phyloP scores from a whole-genome alignment of 768 basidiomycete species.

The Russula vinacea region DNA sequence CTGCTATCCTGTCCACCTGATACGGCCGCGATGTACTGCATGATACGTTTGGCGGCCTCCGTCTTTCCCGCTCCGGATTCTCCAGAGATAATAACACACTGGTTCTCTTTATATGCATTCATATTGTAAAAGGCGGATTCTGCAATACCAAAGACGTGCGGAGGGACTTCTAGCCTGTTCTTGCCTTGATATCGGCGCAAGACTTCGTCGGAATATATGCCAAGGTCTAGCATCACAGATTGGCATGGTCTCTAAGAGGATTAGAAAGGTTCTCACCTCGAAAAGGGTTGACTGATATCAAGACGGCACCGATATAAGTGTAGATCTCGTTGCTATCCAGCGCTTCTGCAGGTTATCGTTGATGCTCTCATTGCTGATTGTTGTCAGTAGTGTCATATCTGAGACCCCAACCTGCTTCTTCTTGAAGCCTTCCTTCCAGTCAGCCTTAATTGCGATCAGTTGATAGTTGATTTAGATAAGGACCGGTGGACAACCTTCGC shows the following conservation, averaged over 20 bases:
- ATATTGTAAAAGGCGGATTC: constrained; percentile 98
- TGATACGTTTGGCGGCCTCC: constrained; percentile 97
- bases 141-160: constrained; percentile 96
- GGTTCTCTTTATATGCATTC: constrained; percentile 99
- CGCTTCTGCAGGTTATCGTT: constrained; percentile 98
- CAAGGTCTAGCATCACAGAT: constrained; percentile 62
- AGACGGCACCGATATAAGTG: constrained; percentile 96
- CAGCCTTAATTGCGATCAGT: constrained; percentile 57
- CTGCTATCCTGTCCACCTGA: constrained; percentile 84
- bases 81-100: constrained; percentile 99
- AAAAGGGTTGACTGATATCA: constrained; percentile 99
- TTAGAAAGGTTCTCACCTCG: constrained; percentile 53
- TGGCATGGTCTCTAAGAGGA: neutral
- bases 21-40: constrained; percentile 99
- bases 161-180: constrained; percentile 96
- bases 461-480: neutral
- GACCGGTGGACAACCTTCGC: constrained; percentile 58
- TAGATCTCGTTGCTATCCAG: constrained; percentile 97
- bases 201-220: constrained; percentile 93
- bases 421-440: constrained; percentile 99
- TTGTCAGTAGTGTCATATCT: constrained; percentile 96
- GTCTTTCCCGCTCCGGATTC: constrained; percentile 99
- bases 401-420: constrained; percentile 98
- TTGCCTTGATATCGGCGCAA: constrained; percentile 87
- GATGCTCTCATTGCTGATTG: constrained; percentile 95